Evolutionary conservation across 371 early-diverging fungal species (phyloP).

Genomic region (Batkoa obscura): DNA sequence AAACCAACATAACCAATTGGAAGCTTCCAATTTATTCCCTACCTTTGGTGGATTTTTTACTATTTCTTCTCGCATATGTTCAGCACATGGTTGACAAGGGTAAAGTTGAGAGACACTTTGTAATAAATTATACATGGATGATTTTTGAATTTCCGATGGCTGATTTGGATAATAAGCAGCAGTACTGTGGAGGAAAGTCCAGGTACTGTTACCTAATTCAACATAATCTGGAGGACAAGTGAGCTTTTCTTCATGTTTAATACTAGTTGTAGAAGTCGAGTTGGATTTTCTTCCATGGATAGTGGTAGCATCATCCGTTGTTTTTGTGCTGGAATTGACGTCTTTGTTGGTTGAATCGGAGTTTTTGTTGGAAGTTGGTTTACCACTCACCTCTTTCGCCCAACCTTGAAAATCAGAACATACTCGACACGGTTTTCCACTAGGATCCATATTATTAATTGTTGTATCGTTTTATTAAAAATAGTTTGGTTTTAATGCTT

Average conservation of each 20-base stretch:
- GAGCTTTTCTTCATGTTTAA: no score
- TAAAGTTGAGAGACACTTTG: conserved; percentile 70
- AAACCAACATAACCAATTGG: conserved; percentile 81
- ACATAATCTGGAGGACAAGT: conserved; percentile 79
- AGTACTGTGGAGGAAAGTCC: conserved; percentile 97
- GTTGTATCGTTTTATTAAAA: no score
- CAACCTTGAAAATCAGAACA: neutral
- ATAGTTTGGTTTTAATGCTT: no score
- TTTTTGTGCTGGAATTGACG: no score
- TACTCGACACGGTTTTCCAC: neutral
- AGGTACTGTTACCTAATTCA: conserved; percentile 80
- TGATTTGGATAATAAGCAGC: conserved; percentile 92
- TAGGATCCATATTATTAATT: no score
- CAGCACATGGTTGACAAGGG: conserved; percentile 88
- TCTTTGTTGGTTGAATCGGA: no score
- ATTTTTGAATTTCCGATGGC: conserved; percentile 59
- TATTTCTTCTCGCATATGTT: conserved; percentile 58
- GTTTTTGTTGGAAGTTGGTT: no score
- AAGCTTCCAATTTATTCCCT: conserved; percentile 41
- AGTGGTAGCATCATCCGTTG: no score
- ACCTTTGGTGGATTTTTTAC: conserved; percentile 67
- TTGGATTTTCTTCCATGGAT: no score
- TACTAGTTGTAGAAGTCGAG: no score
- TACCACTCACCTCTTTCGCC: no score
- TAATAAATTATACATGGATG: conserved; percentile 45